Evolutionary conservation across 768 basidiomycete genomes (phyloP).

Genomic region (Leccinum arenicola): DNA sequence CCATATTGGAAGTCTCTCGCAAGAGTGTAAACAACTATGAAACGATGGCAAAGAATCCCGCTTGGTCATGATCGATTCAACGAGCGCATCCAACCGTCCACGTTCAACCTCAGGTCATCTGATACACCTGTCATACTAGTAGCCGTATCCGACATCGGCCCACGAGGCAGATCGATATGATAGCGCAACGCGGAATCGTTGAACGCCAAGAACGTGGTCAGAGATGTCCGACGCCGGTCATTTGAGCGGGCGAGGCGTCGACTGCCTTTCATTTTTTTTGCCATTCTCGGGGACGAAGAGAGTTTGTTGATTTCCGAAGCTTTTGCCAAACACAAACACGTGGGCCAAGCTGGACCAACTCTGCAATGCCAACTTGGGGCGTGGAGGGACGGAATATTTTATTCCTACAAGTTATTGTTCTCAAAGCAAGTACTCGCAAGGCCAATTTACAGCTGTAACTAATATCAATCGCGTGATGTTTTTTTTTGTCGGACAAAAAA

Average conservation of each 20-base stretch:
- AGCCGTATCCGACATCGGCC: slow-evolving; percentile 65
- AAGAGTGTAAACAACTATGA: slow-evolving; percentile 14
- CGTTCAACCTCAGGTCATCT: slow-evolving; percentile 55
- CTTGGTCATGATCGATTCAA: slow-evolving; percentile 60
- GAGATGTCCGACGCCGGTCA: slow-evolving; percentile 21
- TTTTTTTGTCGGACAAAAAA: too few relatives aligned
- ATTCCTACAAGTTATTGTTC: too few relatives aligned
- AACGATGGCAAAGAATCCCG: slow-evolving; percentile 34
- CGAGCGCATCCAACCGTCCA: slow-evolving; percentile 63
- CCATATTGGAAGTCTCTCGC: slow-evolving; percentile 26
- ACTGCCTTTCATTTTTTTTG: slow-evolving; percentile 9
- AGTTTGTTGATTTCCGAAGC: slow-evolving; percentile 19
- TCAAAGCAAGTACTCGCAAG: neutral
- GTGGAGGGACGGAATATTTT: too few relatives aligned
- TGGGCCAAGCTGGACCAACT: too few relatives aligned
- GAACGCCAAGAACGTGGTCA: slow-evolving; percentile 51
- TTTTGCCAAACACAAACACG: slow-evolving; percentile 26
- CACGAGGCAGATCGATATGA: slow-evolving; percentile 61
- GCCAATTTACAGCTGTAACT: too few relatives aligned
- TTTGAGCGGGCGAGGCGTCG: neutral
- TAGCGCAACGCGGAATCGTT: slow-evolving; percentile 71
- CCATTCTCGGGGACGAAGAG: slow-evolving; percentile 12
- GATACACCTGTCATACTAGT: slow-evolving; percentile 58
- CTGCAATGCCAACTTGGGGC: neutral
- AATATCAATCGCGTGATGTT: too few relatives aligned